Evolutionary conservation across 2,329 filamentous ascomycete species (phyloP), one percentile per base, ranked within the genome.

Genomic region (Seiridium unicorne): DNA sequence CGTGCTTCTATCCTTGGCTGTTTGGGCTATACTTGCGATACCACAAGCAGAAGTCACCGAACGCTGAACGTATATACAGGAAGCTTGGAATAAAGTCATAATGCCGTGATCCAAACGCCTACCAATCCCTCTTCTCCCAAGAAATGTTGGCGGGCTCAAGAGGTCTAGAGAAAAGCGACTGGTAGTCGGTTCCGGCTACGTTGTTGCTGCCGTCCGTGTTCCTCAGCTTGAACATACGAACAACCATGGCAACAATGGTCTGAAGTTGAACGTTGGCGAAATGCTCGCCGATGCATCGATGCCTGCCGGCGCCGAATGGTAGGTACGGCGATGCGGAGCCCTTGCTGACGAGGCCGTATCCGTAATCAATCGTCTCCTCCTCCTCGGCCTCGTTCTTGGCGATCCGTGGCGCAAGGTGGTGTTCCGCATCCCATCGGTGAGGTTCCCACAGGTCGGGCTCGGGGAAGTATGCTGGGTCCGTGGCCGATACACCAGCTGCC

Each of bases 281-380:
- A 71, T 97, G 92, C 82, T 98, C 94, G 65, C 94, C 94, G 71
- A 98, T 97, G 77, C 94, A 98, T 66, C 94, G 84, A 77, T 98
- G 94, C 66, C 94, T 84, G 47, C 94, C 94, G 36, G 93, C 94
- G 61, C 94, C 94, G 72, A 98, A 98, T 2, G 94, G 94, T 53
- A 98, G 85, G 74, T 97, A 98, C 0, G 94, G 93, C 57, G 91
- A 96, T 61, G 86, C 87, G 11, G 92, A 89, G 59, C 94, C 94
- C 82, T 97, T 97, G 82, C 87, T 93, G 66, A 97, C 90, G 55
- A 96, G 81, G 63, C 94, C 94, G 75, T 96, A 97, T 40, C 94
- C 94, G 73, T 97, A 97, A 74, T 97, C 94, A 62, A 94, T 85
- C 78, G 92, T 92, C 78, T 89, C 90, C 70, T 89, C 85, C 68